Percentiles rank a stretch among this genome's conserved stretches.
Conservation (phyloP, 208 protist genomes). For the Leishmania turanica region DNA sequence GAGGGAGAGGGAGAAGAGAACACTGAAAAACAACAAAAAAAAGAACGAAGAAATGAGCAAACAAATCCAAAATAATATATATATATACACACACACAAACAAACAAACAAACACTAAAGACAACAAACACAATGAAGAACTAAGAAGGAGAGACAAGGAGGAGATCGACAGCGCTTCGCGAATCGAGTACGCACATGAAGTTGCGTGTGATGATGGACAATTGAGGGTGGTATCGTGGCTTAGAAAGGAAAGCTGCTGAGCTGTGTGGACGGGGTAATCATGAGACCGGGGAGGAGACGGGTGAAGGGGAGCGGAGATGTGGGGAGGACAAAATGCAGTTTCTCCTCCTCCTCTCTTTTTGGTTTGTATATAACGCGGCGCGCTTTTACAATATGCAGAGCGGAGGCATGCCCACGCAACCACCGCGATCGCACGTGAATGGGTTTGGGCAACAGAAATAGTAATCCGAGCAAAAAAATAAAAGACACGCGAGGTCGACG, state of each 20-base stretch:
- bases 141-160: background rate
- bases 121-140: background rate
- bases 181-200: background rate
- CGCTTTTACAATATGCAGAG: background rate
- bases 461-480: background rate
- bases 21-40: too few species aligned
- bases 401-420: background rate
- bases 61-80: too few species aligned
- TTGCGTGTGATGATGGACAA: background rate
- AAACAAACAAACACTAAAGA: background rate
- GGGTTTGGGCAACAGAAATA: background rate
- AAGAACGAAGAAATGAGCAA: too few species aligned
- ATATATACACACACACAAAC: background rate
- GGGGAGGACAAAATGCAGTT: background rate
- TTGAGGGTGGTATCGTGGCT: background rate
- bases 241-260: background rate
- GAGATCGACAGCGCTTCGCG: background rate
- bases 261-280: background rate
- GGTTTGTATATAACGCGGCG: background rate
- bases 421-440: background rate
- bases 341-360: background rate
- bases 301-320: background rate
- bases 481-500: background rate
- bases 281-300: background rate
- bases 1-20: background rate